Evolutionary conservation across 2,329 filamentous ascomycete species (phyloP).

Genomic region (Albifimbria verrucaria): DNA sequence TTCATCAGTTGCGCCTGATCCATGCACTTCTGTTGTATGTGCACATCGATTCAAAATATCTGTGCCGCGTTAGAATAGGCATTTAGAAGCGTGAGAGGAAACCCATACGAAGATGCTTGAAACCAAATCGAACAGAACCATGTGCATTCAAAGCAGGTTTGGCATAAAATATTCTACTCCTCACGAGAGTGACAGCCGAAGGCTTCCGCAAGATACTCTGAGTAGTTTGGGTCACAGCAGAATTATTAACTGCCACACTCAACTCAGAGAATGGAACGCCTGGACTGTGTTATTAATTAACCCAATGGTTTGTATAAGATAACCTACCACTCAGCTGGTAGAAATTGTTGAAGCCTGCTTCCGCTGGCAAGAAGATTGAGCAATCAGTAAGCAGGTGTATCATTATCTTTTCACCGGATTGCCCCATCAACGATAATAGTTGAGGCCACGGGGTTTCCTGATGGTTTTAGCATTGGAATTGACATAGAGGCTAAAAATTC

Average conservation of each 20-base stretch:
- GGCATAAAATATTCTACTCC: constrained; percentile 84
- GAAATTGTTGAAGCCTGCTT: constrained; percentile 61
- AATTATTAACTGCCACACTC: not conserved
- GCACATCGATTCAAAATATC: constrained; percentile 77
- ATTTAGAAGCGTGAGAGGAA: too few species aligned
- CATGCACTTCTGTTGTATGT: not conserved
- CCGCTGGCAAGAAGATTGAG: constrained; percentile 67
- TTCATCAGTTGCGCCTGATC: not conserved
- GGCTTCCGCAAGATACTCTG: constrained; percentile 29
- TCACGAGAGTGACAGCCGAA: constrained; percentile 69
- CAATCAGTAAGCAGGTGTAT: constrained; percentile 72
- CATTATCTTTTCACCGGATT: constrained; percentile 73
- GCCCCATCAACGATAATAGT: constrained; percentile 70
- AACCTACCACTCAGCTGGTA: constrained; percentile 73
- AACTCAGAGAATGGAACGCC: not conserved
- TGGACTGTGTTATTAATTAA: too few species aligned
- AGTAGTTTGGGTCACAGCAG: too few species aligned
- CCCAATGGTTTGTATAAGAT: too few species aligned
- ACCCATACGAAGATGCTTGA: constrained; percentile 74
- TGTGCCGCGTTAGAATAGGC: constrained; percentile 32
- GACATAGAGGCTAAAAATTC: constrained; percentile 58
- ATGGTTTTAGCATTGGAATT: constrained; percentile 70
- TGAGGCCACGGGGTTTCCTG: constrained; percentile 72
- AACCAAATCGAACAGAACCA: constrained; percentile 67
- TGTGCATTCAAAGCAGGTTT: constrained; percentile 67